Evolutionary conservation across 257 asterid genomes (phyloP).

Genomic region (Misopates orontium): DNA sequence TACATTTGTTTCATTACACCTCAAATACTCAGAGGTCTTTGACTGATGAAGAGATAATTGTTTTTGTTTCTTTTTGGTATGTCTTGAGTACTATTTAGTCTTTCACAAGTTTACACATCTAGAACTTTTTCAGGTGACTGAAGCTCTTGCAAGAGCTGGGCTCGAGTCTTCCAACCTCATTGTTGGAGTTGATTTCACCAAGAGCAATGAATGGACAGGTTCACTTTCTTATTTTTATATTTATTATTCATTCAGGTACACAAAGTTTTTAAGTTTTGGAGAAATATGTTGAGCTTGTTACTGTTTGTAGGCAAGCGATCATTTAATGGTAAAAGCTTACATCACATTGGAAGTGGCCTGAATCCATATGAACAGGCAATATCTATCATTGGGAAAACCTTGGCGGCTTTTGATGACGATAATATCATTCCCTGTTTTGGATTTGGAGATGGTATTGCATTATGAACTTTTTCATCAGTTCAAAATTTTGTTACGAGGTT

Average conservation of each 20-base stretch:
- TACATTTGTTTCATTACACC: no score
- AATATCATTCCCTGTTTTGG: constrained; percentile 62
- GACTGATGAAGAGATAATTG: background rate
- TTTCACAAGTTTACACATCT: background rate
- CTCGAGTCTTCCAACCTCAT: constrained; percentile 62
- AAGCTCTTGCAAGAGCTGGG: constrained; percentile 59
- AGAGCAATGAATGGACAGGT: constrained; percentile 74
- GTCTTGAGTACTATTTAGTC: background rate
- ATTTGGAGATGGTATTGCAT: constrained; percentile 49
- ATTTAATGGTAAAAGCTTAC: constrained; percentile 44
- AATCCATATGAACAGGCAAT: constrained; percentile 65
- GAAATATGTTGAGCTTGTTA: constrained; percentile 24
- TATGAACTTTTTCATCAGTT: constrained; percentile 12
- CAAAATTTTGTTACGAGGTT: constrained; percentile 5
- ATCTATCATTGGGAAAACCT: constrained; percentile 53
- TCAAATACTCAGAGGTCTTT: background rate
- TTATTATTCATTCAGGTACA: background rate
- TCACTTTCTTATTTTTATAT: constrained; percentile 1
- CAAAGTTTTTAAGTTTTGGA: constrained; percentile 7
- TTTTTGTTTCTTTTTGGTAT: background rate
- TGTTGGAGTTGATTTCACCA: constrained; percentile 64
- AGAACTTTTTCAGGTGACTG: constrained; percentile 39
- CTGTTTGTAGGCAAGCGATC: constrained; percentile 42
- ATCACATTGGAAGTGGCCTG: constrained; percentile 41
- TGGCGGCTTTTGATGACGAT: constrained; percentile 58